Percentiles rank a stretch among this genome's conserved stretches.
Conservation (phyloP, 805 yeast species). For the Cyberlindnera petersonii region DNA sequence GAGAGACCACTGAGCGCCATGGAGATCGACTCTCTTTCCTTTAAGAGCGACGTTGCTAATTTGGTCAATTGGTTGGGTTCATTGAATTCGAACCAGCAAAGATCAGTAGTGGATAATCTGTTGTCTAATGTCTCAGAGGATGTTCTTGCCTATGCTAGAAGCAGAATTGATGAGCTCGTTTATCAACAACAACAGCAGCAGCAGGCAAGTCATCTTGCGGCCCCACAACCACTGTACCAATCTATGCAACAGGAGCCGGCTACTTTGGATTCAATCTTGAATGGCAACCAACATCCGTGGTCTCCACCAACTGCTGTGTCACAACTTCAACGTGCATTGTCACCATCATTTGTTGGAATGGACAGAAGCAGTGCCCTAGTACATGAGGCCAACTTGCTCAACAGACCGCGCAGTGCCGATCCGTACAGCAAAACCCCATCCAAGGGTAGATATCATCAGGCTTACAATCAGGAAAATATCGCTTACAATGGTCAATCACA, state of each 20-base stretch:
- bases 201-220: slow-evolving; percentile 15
- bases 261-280: slow-evolving; percentile 38
- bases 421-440: slow-evolving; percentile 26
- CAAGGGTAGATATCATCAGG: slow-evolving; percentile 1
- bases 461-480: slow-evolving; percentile 13
- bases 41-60: slow-evolving; percentile 48
- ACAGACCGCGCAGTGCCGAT: slow-evolving; percentile 42
- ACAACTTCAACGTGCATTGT: slow-evolving; percentile 31
- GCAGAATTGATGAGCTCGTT: slow-evolving; percentile 36
- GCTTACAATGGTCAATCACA: slow-evolving; percentile 8
- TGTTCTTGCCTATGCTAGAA: slow-evolving; percentile 44
- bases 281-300: slow-evolving; percentile 38
- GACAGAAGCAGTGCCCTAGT: slow-evolving; percentile 17
- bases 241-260: slow-evolving; percentile 33
- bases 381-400: slow-evolving; percentile 24
- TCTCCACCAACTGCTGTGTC: slow-evolving; percentile 26
- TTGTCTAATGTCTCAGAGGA: slow-evolving; percentile 49
- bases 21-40: slow-evolving; percentile 33
- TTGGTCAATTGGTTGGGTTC: slow-evolving; percentile 48
- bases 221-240: slow-evolving; percentile 25
- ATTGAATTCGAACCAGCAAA: slow-evolving; percentile 48
- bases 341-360: slow-evolving; percentile 22
- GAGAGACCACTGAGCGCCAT: slow-evolving; percentile 30
- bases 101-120: slow-evolving; percentile 51
- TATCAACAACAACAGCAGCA: slow-evolving; percentile 16